Percentiles rank a stretch among this genome's conserved stretches.
Evolutionary conservation across 169 alveolate genomes (phyloP).

Genomic region (Plasmodium coatneyi): DNA sequence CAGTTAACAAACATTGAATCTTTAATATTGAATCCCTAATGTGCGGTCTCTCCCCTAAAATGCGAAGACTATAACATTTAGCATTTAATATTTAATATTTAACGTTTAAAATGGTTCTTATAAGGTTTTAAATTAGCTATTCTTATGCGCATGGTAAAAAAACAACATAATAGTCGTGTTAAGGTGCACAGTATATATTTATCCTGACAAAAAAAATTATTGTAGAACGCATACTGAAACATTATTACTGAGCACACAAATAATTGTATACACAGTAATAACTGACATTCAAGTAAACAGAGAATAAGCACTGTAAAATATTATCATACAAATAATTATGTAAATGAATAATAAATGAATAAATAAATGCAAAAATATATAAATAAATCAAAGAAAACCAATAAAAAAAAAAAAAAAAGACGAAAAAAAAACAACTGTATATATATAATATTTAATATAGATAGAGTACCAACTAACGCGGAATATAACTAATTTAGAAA

Average conservation of each 20-base stretch:
- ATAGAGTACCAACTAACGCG: neutral
- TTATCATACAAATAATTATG: neutral
- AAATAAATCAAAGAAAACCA: neutral
- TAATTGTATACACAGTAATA: neutral
- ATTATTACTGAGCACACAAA: slow-evolving; percentile 5
- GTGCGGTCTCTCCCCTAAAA: neutral
- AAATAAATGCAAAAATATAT: neutral
- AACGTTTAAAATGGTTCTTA: neutral
- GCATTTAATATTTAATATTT: too few relatives aligned
- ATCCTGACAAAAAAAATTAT: neutral
- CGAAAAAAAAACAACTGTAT: neutral
- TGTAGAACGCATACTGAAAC: slow-evolving; percentile 23
- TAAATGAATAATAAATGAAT: neutral
- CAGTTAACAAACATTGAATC: neutral
- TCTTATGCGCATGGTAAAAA: neutral
- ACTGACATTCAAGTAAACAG: neutral
- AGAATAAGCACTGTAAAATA: neutral
- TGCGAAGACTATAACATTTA: neutral
- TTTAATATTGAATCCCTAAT: neutral
- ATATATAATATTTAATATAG: neutral
- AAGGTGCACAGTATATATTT: neutral
- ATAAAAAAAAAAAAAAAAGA: neutral
- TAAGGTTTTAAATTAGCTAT: neutral
- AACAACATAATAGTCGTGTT: neutral
- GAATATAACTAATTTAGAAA: neutral